Conservation (phyloP, 202 grass and related monocot genomes). For the Zizania palustris region DNA sequence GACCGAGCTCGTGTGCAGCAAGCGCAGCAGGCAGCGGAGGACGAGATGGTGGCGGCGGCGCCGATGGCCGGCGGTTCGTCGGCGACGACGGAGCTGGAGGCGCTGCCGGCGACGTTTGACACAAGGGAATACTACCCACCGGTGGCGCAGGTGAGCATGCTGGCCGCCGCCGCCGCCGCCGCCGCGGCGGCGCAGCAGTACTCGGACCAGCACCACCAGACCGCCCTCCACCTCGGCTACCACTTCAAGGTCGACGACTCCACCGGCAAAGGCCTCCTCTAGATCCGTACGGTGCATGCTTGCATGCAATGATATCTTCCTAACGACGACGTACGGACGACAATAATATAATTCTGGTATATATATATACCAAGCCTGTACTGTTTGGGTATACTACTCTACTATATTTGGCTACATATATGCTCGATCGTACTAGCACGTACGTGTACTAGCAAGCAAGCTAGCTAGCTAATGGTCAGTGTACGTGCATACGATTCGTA, state of each 20-base stretch:
- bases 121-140: constrained; percentile 68
- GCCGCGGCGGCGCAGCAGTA: constrained; percentile 44
- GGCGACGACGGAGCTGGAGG: constrained; percentile 49
- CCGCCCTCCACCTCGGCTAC: constrained; percentile 84
- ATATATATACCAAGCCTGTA: too few relatives aligned
- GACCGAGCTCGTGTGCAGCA: constrained; percentile 41
- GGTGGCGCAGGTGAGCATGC: constrained; percentile 52
- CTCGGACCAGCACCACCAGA: constrained; percentile 56
- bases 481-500: too few relatives aligned
- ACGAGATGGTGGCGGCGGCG: constrained; percentile 40
- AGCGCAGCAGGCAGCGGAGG: constrained; percentile 37
- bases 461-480: too few relatives aligned
- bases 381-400: too few relatives aligned
- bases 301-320: too few relatives aligned
- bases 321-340: too few relatives aligned
- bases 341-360: too few relatives aligned
- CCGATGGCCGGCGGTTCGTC: background rate
- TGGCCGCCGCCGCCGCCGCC: constrained; percentile 30
- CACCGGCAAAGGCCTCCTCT: constrained; percentile 59
- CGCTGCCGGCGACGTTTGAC: constrained; percentile 60
- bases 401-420: too few relatives aligned
- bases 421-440: too few relatives aligned
- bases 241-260: constrained; percentile 55
- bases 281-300: background rate
- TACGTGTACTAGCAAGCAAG: too few relatives aligned